Evolutionary conservation across 345 rosid genomes (phyloP), one percentile per base, ranked within the genome.

Genomic region (Anacardium occidentale): DNA sequence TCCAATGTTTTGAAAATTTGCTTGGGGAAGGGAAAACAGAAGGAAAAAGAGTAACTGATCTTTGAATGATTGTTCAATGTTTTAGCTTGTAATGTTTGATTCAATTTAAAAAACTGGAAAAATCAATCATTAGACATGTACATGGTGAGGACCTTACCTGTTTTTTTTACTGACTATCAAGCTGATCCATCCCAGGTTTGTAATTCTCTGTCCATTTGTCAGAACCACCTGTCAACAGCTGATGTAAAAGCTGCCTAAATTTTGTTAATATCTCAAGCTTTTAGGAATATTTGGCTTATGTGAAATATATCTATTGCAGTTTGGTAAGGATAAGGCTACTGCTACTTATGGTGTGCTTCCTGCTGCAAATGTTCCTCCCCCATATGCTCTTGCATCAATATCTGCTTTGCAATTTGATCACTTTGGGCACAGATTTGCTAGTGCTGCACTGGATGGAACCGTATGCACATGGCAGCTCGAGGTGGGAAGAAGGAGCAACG

Each of bases 321-420:
- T 87, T 81, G 89, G 91, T 17, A 84, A 90, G 79, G 84, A 88
- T 42, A 90, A 83, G 80, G 93, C 98, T 52, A 81, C 89, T 74
- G 96, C 97, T 54, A 94, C 98, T 70, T 94, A 94, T 50, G 97
- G 98, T 67, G 94, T 90, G 73, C 86, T 90, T 74, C 96, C 97
- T 78, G 89, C 92, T 77, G 90, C 90, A 71, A 87, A 88, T 76
- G 88, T 86, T 74, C 90, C 96, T 77, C 97, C 96, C 37, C 97
- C 94, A 34, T 90, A 90, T 81, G 91, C 98, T 75, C 87, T 90
- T 75, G 92, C 98, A 70, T 88, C 98, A 21, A 84, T 90, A 77
- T 88, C 94, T 47, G 89, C 97, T 32, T 72, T 91, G 84, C 88
- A 86, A 72, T 90, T 94, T 71, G 98, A 91, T 79, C 91, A 78